Conservation (phyloP, 2,329 filamentous ascomycete species). For the Phaeomoniella chlamydospora region DNA sequence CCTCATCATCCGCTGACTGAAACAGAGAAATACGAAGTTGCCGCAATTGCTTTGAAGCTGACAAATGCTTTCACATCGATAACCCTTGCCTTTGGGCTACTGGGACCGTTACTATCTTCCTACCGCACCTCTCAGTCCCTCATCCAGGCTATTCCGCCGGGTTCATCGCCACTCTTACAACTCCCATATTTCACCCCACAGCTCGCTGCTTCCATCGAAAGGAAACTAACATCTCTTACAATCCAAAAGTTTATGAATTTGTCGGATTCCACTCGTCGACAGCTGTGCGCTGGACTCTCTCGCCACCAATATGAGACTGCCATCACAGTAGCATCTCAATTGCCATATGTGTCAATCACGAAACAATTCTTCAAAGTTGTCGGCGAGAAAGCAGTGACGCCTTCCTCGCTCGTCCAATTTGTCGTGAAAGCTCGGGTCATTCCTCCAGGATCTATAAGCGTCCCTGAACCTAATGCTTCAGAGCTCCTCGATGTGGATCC, state of each 20-base stretch:
- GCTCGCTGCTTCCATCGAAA: slow-evolving; percentile 28
- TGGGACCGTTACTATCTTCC: slow-evolving; percentile 65
- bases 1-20: not conserved
- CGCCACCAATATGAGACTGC: slow-evolving; percentile 64
- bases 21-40: slow-evolving; percentile 70
- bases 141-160: slow-evolving; percentile 77
- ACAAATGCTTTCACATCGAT: slow-evolving; percentile 82
- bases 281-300: slow-evolving; percentile 54
- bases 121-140: slow-evolving; percentile 74
- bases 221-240: slow-evolving; percentile 52
- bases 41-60: slow-evolving; percentile 70
- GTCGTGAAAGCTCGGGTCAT: slow-evolving; percentile 92
- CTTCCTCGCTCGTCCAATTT: slow-evolving; percentile 80
- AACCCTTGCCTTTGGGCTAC: slow-evolving; percentile 72
- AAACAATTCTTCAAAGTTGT: slow-evolving; percentile 98
- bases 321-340: slow-evolving; percentile 63
- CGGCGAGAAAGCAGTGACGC: slow-evolving; percentile 84
- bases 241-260: slow-evolving; percentile 83
- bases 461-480: slow-evolving; percentile 59
- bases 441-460: slow-evolving; percentile 62
- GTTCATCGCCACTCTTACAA: slow-evolving; percentile 76
- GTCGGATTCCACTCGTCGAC: slow-evolving; percentile 58
- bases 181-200: slow-evolving; percentile 69
- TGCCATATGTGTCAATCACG: slow-evolving; percentile 71
- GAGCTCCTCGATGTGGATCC: slow-evolving; percentile 87